phyloP scores from a whole-genome alignment of 2,329 filamentous ascomycete species.

The Endothia cerciana region DNA sequence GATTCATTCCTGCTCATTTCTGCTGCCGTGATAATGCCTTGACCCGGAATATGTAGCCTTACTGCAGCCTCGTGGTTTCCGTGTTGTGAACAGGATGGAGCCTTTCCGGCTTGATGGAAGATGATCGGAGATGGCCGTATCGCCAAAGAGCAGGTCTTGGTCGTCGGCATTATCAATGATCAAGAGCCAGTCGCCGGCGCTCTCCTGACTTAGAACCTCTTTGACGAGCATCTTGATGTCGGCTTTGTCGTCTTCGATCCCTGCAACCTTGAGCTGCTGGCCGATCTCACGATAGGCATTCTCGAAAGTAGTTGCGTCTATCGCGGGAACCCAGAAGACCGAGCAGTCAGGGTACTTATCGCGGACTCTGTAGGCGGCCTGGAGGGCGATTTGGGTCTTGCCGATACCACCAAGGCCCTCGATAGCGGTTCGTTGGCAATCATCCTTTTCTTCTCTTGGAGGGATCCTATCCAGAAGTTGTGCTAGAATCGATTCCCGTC shows the following conservation, averaged over 20 bases:
- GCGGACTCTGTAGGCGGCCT: conserved; percentile 38
- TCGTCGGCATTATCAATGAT: conserved; percentile 52
- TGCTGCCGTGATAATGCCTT: conserved; percentile 32
- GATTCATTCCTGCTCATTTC: conserved; percentile 34
- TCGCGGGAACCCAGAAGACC: conserved; percentile 46
- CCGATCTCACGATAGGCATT: conserved; percentile 42
- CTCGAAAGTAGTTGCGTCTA: conserved; percentile 37
- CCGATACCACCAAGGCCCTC: neutral
- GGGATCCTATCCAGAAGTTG: conserved; percentile 24
- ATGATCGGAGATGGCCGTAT: conserved; percentile 32
- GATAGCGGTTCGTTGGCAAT: neutral
- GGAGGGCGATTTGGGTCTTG: conserved; percentile 45
- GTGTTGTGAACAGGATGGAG: conserved; percentile 38
- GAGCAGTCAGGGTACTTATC: conserved; percentile 37
- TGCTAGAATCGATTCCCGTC: conserved; percentile 30
- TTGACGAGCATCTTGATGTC: conserved; percentile 44
- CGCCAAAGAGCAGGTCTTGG: conserved; percentile 35
- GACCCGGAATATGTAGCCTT: conserved; percentile 23
- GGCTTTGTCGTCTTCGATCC: conserved; percentile 39
- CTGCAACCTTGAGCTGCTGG: conserved; percentile 33
- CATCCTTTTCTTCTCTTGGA: neutral
- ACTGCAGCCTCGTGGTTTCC: conserved; percentile 29
- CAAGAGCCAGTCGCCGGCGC: conserved; percentile 43
- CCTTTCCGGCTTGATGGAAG: conserved; percentile 38
- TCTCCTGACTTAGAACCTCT: conserved; percentile 35